Conservation (phyloP, 2,329 filamentous ascomycete genomes). For the Colletotrichum euphorbiae region DNA sequence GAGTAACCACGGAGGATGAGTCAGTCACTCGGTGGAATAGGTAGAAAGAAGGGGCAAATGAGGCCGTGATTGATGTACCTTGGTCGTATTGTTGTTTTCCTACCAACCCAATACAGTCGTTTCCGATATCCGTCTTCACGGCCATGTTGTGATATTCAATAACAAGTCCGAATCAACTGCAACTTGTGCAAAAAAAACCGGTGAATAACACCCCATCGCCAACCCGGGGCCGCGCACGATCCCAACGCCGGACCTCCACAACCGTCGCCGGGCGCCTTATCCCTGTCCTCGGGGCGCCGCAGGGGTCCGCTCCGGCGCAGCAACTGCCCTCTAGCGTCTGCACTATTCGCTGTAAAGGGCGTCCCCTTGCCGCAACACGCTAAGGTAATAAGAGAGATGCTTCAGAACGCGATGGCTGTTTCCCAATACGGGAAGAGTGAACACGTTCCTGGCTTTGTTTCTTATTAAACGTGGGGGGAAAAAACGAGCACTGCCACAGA, state of each 20-base stretch:
- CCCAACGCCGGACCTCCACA: not conserved
- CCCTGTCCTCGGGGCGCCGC: conserved; percentile 11
- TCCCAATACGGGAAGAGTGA: not conserved
- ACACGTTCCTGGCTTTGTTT: conserved; percentile 21
- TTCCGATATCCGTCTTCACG: conserved; percentile 2
- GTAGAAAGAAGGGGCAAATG: not conserved
- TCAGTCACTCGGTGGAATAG: not conserved
- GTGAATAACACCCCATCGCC: not conserved
- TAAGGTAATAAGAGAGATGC: not conserved
- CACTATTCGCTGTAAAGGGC: not conserved
- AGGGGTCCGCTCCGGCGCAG: not conserved
- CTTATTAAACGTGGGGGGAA: not conserved
- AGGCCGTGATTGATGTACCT: not conserved
- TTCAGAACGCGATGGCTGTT: not conserved
- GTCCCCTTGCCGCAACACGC: not conserved
- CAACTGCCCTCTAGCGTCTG: not conserved
- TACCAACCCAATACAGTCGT: conserved; percentile 6
- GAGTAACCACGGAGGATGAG: not conserved
- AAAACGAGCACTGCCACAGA: conserved; percentile 28
- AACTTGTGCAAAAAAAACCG: not conserved
- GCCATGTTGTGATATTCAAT: not conserved
- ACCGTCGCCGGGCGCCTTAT: not conserved
- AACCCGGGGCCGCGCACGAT: not conserved
- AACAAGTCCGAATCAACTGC: no score
- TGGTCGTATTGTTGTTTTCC: not conserved